Base-by-base conservation (phyloP, 2,329 filamentous ascomycete genomes). In the Alternaria incomplexa region DNA sequence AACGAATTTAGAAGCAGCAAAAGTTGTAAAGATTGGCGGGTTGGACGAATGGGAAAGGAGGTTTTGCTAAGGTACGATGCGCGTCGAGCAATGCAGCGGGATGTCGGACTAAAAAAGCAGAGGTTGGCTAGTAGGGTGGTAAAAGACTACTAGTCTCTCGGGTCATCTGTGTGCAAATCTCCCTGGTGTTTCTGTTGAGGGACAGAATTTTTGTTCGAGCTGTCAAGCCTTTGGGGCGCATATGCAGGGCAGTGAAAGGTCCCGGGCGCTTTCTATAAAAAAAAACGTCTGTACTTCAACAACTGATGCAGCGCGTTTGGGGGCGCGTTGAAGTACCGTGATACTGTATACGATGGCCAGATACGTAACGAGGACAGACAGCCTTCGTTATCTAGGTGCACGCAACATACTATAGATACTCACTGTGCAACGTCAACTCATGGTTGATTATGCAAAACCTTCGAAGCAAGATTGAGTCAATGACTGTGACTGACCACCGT, bases 111-210 rank as follows among this genome's bases (percentile, higher is more conserved):
- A 40, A 40, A 48, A 56, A 57, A 59, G 28, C 48, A 50, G n/a
- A 47, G 30, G 17, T 23, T 40, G 45, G 32, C 30, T 23, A 25
- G 32, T 25, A 43, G 20, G 8, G 20, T 9, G 15, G 15, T 53
- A 13, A 47, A 22, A 13, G 55, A 36, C 32, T 48, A 28, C 13
- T 40, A 11, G 23, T n/a, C 23, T 30, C 23, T 26, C 17, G 28
- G 48, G 17, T 23, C 30, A 40, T 23, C 28, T 36, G 23, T 52
- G 26, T 30, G 32, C 40, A 56, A 46, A 46, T 26, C 36, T 28
- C 17, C 48, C 32, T 22, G 23, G 26, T 44, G 54, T 46, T 63
- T 63, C 60, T 63, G 67, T 67, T 67, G 65, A 61, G 63, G 30
- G 48, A 55, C 52, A 53, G 58, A 58, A 23, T 60, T 64, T 67